Conservation (phyloP, 1,284 basidiomycete species). For the Vanrija sp. region DNA sequence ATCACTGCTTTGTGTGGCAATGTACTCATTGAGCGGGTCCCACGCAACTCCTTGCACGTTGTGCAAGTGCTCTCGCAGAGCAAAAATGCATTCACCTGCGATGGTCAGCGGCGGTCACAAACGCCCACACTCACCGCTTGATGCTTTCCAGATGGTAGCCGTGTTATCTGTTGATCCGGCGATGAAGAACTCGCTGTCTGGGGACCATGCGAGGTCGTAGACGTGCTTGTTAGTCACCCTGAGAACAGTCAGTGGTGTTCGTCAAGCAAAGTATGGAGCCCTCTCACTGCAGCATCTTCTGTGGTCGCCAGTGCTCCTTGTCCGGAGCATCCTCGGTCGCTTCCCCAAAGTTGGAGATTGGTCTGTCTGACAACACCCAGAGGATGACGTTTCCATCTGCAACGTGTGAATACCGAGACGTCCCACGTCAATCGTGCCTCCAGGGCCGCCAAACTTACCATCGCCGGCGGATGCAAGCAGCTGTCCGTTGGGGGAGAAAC, state of each 20-base stretch:
- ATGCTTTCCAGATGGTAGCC: slow-evolving; percentile 54
- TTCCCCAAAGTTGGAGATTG: slow-evolving; percentile 73
- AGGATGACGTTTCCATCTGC: slow-evolving; percentile 94
- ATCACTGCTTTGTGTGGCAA: slow-evolving; percentile 91
- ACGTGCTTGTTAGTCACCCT: slow-evolving; percentile 79
- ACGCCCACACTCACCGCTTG: slow-evolving; percentile 33
- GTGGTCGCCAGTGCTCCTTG: slow-evolving; percentile 92
- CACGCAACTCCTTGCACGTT: slow-evolving; percentile 96
- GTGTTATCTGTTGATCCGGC: slow-evolving; percentile 96
- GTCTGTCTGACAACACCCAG: slow-evolving; percentile 79
- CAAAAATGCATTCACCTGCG: slow-evolving; percentile 45
- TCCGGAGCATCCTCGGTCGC: slow-evolving; percentile 77
- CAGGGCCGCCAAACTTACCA: slow-evolving; percentile 57
- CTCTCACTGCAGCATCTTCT: slow-evolving; percentile 75
- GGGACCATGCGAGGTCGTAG: slow-evolving; percentile 96
- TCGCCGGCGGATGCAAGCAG: slow-evolving; percentile 89
- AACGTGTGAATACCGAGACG: background rate
- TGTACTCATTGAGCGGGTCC: slow-evolving; percentile 91
- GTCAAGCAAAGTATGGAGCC: background rate
- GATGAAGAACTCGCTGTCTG: slow-evolving; percentile 86
- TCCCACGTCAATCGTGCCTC: background rate
- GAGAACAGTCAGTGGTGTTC: slow-evolving; percentile 3
- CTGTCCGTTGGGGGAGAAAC: slow-evolving; percentile 94
- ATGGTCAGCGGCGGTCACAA: slow-evolving; percentile 9
- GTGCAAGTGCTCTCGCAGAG: slow-evolving; percentile 70